A percentile compares a stretch with the other conserved stretches of the same genome.
These are phyloP conservation scores for Dryas alaskensis DNA, from an alignment of 306 rosid genomes.

Conservation along the genomic window DNA sequence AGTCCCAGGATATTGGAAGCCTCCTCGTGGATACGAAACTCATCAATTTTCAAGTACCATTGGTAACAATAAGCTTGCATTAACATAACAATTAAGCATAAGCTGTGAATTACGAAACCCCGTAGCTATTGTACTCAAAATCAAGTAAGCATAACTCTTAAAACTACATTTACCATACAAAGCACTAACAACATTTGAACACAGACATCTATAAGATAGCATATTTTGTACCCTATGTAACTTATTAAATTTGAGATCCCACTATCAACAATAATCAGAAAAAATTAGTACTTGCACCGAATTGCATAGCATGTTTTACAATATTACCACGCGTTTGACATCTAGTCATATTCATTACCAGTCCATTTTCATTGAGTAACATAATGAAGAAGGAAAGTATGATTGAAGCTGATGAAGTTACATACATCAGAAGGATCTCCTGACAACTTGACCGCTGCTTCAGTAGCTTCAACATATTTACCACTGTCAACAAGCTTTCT, in stretches of 20 bases:
- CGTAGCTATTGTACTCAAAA: too few relatives aligned
- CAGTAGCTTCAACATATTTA: slow-evolving; percentile 68
- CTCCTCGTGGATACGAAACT: neutral
- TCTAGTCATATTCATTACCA: neutral
- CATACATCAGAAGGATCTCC: slow-evolving; percentile 69
- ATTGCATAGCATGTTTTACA: neutral
- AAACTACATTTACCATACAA: too few relatives aligned
- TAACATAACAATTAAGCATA: neutral
- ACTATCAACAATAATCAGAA: neutral
- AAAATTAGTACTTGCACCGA: neutral
- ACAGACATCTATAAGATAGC: neutral
- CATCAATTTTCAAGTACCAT: slow-evolving; percentile 3
- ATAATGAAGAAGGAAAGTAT: slow-evolving; percentile 2
- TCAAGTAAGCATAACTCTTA: too few relatives aligned
- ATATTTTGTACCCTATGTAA: neutral
- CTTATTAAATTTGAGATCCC: neutral
- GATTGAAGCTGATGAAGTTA: slow-evolving; percentile 22
- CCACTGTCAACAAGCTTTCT: slow-evolving; percentile 76
- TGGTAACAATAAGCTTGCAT: neutral
- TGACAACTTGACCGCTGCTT: slow-evolving; percentile 62
- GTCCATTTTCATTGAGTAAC: neutral
- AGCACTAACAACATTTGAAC: neutral
- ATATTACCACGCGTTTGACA: neutral
- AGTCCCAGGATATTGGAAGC: neutral
- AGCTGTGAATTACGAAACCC: neutral